Evolutionary conservation across 164 flowering plant genomes (phyloP).

Genomic region (Vitis riparia): DNA sequence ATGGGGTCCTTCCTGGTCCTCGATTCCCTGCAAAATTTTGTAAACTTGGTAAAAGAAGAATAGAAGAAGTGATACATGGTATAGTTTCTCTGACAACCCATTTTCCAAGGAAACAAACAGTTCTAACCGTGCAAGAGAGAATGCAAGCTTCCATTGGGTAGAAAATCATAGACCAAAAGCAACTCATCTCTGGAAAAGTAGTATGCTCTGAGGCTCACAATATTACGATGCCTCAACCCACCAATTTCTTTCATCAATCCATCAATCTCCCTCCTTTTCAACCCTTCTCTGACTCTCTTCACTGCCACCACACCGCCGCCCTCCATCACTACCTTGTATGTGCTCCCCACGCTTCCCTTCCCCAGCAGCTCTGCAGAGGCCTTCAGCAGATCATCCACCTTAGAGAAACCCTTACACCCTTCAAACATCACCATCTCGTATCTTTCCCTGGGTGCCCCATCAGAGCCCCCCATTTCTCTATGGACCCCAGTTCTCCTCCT

Average conservation of each 20-base stretch:
- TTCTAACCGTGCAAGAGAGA: slow-evolving; percentile 55
- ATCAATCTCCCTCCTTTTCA: slow-evolving; percentile 39
- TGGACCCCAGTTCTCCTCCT: background rate
- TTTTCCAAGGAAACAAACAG: background rate
- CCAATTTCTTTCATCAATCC: slow-evolving; percentile 43
- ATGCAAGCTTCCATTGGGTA: slow-evolving; percentile 50
- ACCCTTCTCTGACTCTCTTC: slow-evolving; percentile 43
- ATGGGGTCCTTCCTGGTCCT: slow-evolving; percentile 43
- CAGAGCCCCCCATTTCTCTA: background rate
- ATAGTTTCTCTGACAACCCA: background rate
- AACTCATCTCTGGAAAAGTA: slow-evolving; percentile 44
- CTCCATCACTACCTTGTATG: slow-evolving; percentile 52
- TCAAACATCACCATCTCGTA: background rate
- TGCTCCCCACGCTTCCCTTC: slow-evolving; percentile 52
- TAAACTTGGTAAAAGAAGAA: background rate
- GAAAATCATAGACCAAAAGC: slow-evolving; percentile 53
- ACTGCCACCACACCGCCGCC: slow-evolving; percentile 43
- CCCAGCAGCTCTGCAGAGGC: slow-evolving; percentile 57
- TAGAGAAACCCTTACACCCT: slow-evolving; percentile 26
- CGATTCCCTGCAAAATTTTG: slow-evolving; percentile 30
- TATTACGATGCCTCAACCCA: slow-evolving; percentile 38
- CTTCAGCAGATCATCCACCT: slow-evolving; percentile 39
- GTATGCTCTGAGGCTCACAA: slow-evolving; percentile 51
- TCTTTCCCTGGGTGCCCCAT: no score
- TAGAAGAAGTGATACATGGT: background rate